Evolutionary conservation across 768 basidiomycete species (phyloP).

Genomic region (Chlorophyllum brunneum): DNA sequence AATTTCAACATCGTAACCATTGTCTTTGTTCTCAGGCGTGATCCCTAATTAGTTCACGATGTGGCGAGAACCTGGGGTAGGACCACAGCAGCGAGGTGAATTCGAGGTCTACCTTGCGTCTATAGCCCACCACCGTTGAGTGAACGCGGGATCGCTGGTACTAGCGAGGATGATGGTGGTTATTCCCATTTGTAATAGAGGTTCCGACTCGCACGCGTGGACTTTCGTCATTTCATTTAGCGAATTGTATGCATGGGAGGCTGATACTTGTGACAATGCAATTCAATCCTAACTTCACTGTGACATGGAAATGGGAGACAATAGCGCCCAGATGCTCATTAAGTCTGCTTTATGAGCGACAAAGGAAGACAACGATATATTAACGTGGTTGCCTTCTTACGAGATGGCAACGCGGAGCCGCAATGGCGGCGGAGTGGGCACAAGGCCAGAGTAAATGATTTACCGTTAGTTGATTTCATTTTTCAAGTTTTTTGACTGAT

Average conservation of each 20-base stretch:
- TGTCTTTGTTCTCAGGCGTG: slow-evolving; percentile 1
- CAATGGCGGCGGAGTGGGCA: slow-evolving; percentile 1
- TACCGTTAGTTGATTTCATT: slow-evolving; percentile 5
- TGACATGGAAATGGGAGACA: background rate
- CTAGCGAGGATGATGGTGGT: background rate
- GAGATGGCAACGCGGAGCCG: slow-evolving; percentile 6
- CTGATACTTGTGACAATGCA: background rate
- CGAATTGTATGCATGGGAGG: background rate
- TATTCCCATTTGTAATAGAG: background rate
- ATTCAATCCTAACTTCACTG: background rate
- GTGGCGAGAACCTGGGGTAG: background rate
- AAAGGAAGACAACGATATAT: slow-evolving; percentile 1
- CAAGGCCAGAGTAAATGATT: background rate
- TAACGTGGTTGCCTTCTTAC: background rate
- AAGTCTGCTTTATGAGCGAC: slow-evolving; percentile 3
- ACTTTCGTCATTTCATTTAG: slow-evolving; percentile 9
- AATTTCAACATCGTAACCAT: background rate
- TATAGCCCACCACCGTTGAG: background rate
- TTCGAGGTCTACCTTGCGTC: no score
- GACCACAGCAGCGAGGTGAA: no score
- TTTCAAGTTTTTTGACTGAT: background rate
- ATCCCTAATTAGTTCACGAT: background rate
- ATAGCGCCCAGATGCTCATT: slow-evolving; percentile 3
- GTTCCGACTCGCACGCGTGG: slow-evolving; percentile 4
- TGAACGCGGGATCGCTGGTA: background rate